Conservation (phyloP, 2,329 filamentous ascomycete species). For the Aspergillus sp. region DNA sequence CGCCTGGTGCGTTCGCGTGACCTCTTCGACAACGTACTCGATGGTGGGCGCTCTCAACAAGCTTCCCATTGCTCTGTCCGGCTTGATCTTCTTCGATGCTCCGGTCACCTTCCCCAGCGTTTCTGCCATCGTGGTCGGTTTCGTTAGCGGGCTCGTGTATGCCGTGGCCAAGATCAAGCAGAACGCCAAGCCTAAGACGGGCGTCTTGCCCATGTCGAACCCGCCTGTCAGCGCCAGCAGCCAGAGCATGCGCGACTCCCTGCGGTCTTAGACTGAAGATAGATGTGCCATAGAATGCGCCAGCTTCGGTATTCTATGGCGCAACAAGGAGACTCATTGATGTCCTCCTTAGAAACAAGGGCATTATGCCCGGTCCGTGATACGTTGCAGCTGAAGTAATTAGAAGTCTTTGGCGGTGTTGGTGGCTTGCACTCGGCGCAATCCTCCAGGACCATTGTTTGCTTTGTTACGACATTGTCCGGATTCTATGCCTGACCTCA, state of each 20-base stretch:
- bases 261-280: constrained; percentile 58
- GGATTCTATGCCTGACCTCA: neutral
- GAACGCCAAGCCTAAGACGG: constrained; percentile 62
- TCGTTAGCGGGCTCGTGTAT: constrained; percentile 89
- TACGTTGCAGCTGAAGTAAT: constrained; percentile 22
- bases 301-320: neutral
- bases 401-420: constrained; percentile 24
- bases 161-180: constrained; percentile 82
- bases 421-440: neutral
- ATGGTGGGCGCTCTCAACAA: constrained; percentile 99
- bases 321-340: too few species aligned
- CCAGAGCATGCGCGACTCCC: constrained; percentile 81
- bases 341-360: neutral
- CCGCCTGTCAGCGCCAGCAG: constrained; percentile 84
- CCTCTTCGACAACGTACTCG: constrained; percentile 95
- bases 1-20: constrained; percentile 97
- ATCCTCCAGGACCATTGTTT: neutral
- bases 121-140: constrained; percentile 85
- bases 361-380: constrained; percentile 18
- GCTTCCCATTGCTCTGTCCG: constrained; percentile 88
- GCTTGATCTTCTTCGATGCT: constrained; percentile 91
- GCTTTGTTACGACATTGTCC: neutral
- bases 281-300: neutral
- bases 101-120: constrained; percentile 90
- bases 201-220: constrained; percentile 64